Base-by-base conservation (phyloP, 2,329 filamentous ascomycete species). In the Aspergillus alliaceus region DNA sequence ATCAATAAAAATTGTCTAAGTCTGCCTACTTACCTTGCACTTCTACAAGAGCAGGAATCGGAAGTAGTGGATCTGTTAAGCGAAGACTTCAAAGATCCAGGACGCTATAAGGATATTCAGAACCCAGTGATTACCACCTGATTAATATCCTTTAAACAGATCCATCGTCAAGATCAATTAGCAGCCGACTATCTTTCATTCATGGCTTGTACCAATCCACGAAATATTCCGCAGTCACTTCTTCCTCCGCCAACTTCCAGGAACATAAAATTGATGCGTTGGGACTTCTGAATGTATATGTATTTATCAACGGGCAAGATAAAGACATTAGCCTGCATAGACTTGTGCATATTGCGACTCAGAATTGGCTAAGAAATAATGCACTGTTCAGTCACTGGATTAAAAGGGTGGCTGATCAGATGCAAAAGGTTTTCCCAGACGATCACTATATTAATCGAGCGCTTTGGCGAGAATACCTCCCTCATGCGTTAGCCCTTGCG, bases 61-160 rank as follows among this genome's bases (percentile, higher is more conserved):
- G 53, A 59, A 6, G 53, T 49, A 0, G 56, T 67, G 1, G 59
- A 68, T 22, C 56, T 75, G 2, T 48, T 71, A 0, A 68, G 67
- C 6, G 56, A 65, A 39, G 64, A 70, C 6, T 69, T 77, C 34
- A 68, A 70, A 9, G 70, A 66, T 51, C 29, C 29, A 31, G 29
- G 29, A 31, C 29, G 29, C 29, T 31, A 31, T 31, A 57, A 65
- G 55, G 56, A 67, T 25, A 62, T 54, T n/a, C 27, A 67, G 4
- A 75, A 74, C 31, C 70, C 73, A 1, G 63, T 76, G 2, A 65
- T 69, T n/a, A n/a, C n/a, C n/a, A n/a, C n/a, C n/a, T n/a, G n/a
- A n/a, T n/a, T n/a, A n/a, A n/a, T n/a, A n/a, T n/a, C n/a, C n/a
- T n/a, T n/a, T n/a, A n/a, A n/a, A n/a, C n/a, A n/a, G n/a, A n/a